Evolutionary conservation across 1,139 yeast species (phyloP).

Genomic region (Taphrina pruni): DNA sequence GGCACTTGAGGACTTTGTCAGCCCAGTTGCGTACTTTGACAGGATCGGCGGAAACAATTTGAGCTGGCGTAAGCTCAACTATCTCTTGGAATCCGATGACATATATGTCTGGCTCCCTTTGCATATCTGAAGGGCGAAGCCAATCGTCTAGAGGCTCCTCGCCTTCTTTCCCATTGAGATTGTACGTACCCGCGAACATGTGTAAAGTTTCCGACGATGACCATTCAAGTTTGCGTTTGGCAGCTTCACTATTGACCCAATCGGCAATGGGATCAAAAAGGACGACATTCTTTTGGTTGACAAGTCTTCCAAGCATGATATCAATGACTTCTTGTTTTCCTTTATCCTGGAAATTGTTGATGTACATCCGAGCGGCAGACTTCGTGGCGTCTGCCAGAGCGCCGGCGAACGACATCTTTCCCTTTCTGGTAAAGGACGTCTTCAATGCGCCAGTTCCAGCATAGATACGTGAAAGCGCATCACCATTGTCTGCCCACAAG

Average conservation of each 20-base stretch:
- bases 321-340: conserved; percentile 88
- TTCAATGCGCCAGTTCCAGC: conserved; percentile 97
- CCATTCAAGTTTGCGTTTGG: conserved; percentile 61
- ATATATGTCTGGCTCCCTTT: conserved; percentile 67
- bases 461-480: conserved; percentile 92
- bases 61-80: conserved; percentile 87
- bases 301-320: conserved; percentile 76
- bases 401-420: conserved; percentile 95
- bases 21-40: conserved; percentile 82
- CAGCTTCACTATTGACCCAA: conserved; percentile 68
- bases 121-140: conserved; percentile 70
- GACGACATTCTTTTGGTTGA: conserved; percentile 71
- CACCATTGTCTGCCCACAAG: conserved; percentile 98
- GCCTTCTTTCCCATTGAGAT: conserved; percentile 75
- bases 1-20: conserved; percentile 61
- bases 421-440: conserved; percentile 90
- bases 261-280: conserved; percentile 90
- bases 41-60: conserved; percentile 81
- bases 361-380: conserved; percentile 91
- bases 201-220: conserved; percentile 66
- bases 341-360: conserved; percentile 92
- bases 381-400: conserved; percentile 95
- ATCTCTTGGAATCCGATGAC: conserved; percentile 90
- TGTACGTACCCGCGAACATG: conserved; percentile 83
- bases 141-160: conserved; percentile 64